Evolutionary conservation across 768 basidiomycete genomes (phyloP).

Genomic region (Suillus fuscotomentosus): DNA sequence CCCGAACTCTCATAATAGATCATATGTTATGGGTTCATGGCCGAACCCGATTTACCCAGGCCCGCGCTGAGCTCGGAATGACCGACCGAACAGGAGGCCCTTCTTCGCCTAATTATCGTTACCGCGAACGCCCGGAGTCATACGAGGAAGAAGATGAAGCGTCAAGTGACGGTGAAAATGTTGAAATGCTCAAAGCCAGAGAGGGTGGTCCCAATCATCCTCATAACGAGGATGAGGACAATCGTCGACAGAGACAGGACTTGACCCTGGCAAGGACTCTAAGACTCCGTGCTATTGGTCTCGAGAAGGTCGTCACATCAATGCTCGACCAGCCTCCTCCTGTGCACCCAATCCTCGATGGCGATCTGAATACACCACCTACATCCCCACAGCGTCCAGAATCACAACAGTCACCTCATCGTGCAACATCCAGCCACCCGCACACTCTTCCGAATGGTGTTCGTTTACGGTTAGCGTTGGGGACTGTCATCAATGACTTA

Average conservation of each 20-base stretch:
- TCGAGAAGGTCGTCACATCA: conserved; percentile 78
- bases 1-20: conserved; percentile 82
- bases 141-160: conserved; percentile 74
- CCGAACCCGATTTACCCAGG: conserved; percentile 78
- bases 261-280: conserved; percentile 60
- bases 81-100: conserved; percentile 76
- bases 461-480: conserved; percentile 70
- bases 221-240: conserved; percentile 59
- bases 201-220: conserved; percentile 48
- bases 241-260: conserved; percentile 55
- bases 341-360: conserved; percentile 53
- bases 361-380: conserved; percentile 51
- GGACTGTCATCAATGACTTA: conserved; percentile 78
- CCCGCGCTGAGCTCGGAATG: conserved; percentile 84
- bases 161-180: conserved; percentile 61
- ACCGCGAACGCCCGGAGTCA: conserved; percentile 69
- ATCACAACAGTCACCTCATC: conserved; percentile 10
- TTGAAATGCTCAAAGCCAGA: conserved; percentile 44
- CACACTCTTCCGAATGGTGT: conserved; percentile 80
- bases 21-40: conserved; percentile 86
- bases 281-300: conserved; percentile 71
- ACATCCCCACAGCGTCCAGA: conserved; percentile 44
- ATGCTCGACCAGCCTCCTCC: conserved; percentile 82
- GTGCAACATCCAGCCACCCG: conserved; percentile 41
- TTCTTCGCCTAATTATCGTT: conserved; percentile 54